Conservation (phyloP, 352 stramenopile genomes). For the Pythium dissotocum region DNA sequence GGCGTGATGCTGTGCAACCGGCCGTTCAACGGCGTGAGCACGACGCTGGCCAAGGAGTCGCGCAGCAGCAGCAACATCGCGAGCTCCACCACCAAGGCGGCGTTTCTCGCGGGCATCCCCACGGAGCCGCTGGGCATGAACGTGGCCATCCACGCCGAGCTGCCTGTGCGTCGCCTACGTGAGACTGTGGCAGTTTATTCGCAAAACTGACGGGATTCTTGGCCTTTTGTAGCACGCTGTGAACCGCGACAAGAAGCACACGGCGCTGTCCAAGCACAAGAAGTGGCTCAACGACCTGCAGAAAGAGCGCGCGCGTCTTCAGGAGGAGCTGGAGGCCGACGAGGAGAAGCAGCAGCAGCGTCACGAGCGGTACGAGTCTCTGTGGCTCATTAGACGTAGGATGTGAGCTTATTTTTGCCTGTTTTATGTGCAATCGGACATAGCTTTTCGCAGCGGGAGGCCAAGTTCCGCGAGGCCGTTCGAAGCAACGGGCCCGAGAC, state of each 20-base stretch:
- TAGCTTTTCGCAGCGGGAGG: conserved; percentile 75
- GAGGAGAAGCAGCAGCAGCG: conserved; percentile 64
- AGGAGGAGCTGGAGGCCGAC: conserved; percentile 80
- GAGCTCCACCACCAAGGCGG: conserved; percentile 55
- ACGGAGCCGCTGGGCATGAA: conserved; percentile 74
- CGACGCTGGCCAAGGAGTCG: conserved; percentile 59
- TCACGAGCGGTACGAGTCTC: conserved; percentile 47
- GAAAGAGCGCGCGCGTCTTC: conserved; percentile 83
- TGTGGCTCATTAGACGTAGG: no score
- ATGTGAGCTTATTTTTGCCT: neutral
- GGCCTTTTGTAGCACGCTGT: conserved; percentile 54
- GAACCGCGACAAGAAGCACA: conserved; percentile 90
- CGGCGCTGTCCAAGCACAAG: conserved; percentile 91
- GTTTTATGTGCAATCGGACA: conserved; percentile 5
- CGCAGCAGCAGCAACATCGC: conserved; percentile 39
- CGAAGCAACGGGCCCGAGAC: conserved; percentile 38
- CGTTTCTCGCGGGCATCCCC: conserved; percentile 74
- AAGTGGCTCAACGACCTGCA: conserved; percentile 94
- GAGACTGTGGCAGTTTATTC: neutral
- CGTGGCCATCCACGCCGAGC: conserved; percentile 76
- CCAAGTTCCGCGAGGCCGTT: conserved; percentile 69
- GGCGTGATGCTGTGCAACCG: conserved; percentile 95
- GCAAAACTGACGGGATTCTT: neutral
- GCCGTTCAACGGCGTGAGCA: conserved; percentile 89
- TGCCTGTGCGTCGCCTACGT: conserved; percentile 35